These are phyloP conservation scores for Picochlorum sp. DNA, from an alignment of 139 green algal genomes.

Conservation along the genomic window DNA sequence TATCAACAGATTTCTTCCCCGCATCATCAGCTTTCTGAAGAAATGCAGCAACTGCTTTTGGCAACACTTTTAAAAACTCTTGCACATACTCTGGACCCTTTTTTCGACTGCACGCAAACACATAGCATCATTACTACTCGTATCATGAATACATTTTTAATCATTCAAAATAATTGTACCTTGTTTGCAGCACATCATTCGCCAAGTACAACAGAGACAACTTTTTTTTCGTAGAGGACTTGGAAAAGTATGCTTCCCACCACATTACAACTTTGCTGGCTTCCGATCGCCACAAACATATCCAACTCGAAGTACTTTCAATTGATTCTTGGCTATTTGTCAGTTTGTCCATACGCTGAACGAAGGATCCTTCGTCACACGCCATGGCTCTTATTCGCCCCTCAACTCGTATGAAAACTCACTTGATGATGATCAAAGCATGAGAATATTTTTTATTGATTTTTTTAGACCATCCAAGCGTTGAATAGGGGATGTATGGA, in stretches of 20 bases:
- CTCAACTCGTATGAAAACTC: neutral
- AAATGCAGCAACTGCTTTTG: constrained; percentile 33
- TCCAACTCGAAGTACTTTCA: constrained; percentile 40
- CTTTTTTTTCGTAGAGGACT: constrained; percentile 23
- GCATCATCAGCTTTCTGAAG: constrained; percentile 36
- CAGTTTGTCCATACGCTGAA: constrained; percentile 41
- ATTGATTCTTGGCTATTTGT: constrained; percentile 54
- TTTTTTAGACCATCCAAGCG: neutral
- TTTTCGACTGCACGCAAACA: constrained; percentile 31
- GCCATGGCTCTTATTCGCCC: constrained; percentile 19
- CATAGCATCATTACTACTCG: neutral
- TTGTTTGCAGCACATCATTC: constrained; percentile 72
- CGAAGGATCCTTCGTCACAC: constrained; percentile 17
- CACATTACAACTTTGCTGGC: constrained; percentile 22
- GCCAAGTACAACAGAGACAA: constrained; percentile 64
- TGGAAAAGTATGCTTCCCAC: constrained; percentile 39
- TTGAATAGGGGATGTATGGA: neutral
- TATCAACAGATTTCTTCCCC: constrained; percentile 9
- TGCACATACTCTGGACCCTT: constrained; percentile 60
- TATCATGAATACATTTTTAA: neutral
- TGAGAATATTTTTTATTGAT: neutral
- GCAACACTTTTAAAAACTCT: constrained; percentile 54
- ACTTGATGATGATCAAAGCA: neutral
- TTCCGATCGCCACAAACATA: constrained; percentile 23
- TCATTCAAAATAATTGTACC: neutral